A percentile compares a stretch with the other conserved stretches of the same genome.
Evolutionary conservation across 495 filamentous ascomycete genomes (phyloP).

Genomic region (Astrothelium macrocarpum): DNA sequence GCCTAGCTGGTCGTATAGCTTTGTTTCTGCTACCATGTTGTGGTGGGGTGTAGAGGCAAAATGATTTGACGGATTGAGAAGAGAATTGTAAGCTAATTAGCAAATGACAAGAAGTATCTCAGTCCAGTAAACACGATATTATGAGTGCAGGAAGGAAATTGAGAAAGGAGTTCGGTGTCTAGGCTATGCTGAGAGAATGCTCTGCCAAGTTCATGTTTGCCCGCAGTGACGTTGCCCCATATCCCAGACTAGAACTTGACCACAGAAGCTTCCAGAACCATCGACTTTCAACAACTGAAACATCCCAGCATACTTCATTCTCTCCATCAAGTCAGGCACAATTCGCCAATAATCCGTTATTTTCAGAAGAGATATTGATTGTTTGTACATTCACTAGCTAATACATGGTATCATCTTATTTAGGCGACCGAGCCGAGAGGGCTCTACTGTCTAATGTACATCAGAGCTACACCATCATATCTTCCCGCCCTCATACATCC

Average conservation of each 20-base stretch:
- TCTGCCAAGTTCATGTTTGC: not conserved
- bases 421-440: not conserved
- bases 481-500: not conserved
- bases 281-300: not conserved
- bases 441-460: not conserved
- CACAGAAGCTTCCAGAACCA: conserved; percentile 7
- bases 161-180: not conserved
- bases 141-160: not conserved
- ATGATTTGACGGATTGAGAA: not conserved
- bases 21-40: conserved; percentile 35
- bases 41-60: not conserved
- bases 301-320: not conserved
- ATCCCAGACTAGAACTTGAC: conserved; percentile 1
- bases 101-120: not conserved
- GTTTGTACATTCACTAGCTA: not conserved
- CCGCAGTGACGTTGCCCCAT: conserved; percentile 2
- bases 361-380: not conserved
- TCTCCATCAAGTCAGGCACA: not conserved
- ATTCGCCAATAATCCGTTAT: not conserved
- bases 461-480: not conserved
- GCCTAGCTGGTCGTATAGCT: conserved; percentile 36
- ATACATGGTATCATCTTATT: not conserved
- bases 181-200: not conserved
- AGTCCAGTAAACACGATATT: not conserved
- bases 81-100: not conserved